Percentiles rank a stretch among this genome's conserved stretches.
phyloP scores from a whole-genome alignment of 1,284 basidiomycete genomes.

The Ustilago lituana region DNA sequence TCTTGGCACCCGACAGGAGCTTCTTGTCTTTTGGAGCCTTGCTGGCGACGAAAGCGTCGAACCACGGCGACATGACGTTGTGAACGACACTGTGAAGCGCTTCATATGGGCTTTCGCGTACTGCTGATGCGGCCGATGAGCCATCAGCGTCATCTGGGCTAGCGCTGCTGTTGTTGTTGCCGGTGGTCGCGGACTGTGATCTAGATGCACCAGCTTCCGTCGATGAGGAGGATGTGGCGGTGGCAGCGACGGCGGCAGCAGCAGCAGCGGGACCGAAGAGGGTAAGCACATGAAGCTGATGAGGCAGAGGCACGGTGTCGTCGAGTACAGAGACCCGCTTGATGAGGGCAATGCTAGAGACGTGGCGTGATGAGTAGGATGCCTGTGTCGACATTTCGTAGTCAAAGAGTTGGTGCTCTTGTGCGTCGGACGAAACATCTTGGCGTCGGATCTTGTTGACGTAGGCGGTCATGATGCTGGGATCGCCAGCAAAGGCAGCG shows the following conservation, averaged over 20 bases:
- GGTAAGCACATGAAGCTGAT: conserved; percentile 90
- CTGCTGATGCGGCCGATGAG: conserved; percentile 22
- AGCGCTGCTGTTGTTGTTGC: conserved; percentile 7
- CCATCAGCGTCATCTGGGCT: conserved; percentile 28
- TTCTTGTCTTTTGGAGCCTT: conserved; percentile 58
- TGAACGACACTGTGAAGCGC: conserved; percentile 96
- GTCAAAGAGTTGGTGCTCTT: conserved; percentile 38
- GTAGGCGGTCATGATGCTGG: conserved; percentile 50
- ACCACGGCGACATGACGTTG: conserved; percentile 95
- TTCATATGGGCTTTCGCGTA: conserved; percentile 78
- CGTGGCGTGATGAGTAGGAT: conserved; percentile 81
- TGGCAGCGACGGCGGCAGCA: conserved; percentile 57
- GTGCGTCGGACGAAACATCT: conserved; percentile 30
- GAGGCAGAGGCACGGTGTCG: conserved; percentile 78
- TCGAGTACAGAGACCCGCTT: conserved; percentile 88
- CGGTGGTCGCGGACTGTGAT: background rate
- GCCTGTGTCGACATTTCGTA: conserved; percentile 79
- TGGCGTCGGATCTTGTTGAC: conserved; percentile 57
- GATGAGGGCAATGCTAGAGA: conserved; percentile 90
- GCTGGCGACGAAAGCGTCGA: conserved; percentile 87
- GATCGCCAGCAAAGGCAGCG: conserved; percentile 47
- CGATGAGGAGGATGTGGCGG: background rate
- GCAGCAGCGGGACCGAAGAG: conserved; percentile 85
- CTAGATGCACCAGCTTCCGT: background rate
- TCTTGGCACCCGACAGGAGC: conserved; percentile 40